A percentile compares a stretch with the other conserved stretches of the same genome.
Conservation (phyloP, 73 alveolate species). For the Stentor coeruleus region DNA sequence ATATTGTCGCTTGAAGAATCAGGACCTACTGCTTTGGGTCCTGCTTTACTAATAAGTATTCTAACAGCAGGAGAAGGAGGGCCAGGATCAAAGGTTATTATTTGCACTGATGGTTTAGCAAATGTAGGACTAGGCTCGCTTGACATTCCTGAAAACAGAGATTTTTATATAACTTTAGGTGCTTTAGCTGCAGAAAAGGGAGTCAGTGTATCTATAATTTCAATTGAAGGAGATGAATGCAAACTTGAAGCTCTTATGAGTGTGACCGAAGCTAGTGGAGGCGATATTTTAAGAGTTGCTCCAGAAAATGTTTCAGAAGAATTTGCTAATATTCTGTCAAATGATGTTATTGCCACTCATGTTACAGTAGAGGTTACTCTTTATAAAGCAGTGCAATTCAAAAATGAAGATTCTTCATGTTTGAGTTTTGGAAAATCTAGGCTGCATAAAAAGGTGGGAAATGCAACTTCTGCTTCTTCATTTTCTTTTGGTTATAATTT, state of each 20-base stretch:
- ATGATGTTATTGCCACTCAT: conserved; percentile 76
- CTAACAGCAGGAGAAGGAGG: conserved; percentile 67
- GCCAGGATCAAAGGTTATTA: conserved; percentile 81
- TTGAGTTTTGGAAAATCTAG: conserved; percentile 56
- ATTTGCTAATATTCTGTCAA: conserved; percentile 73
- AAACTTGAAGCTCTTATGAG: conserved; percentile 64
- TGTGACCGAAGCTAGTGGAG: conserved; percentile 80
- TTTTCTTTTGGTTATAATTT: conserved; percentile 79
- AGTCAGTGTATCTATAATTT: conserved; percentile 60
- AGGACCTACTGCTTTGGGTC: conserved; percentile 95
- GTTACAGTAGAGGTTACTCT: conserved; percentile 66
- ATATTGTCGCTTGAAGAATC: conserved; percentile 58
- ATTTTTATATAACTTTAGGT: conserved; percentile 75
- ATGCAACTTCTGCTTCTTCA: conserved; percentile 69
- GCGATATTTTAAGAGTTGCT: conserved; percentile 79
- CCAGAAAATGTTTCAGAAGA: conserved; percentile 78
- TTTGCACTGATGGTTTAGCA: conserved; percentile 96
- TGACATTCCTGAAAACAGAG: conserved; percentile 35
- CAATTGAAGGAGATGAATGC: conserved; percentile 91
- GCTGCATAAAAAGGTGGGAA: conserved; percentile 68
- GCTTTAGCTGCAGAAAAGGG: conserved; percentile 71
- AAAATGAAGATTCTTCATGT: conserved; percentile 47
- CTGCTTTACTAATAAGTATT: conserved; percentile 77
- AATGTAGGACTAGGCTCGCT: conserved; percentile 90
- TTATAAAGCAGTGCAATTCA: conserved; percentile 79